phyloP scores from a whole-genome alignment of 2,329 filamentous ascomycete genomes.

The Parascedosporium putredinis region DNA sequence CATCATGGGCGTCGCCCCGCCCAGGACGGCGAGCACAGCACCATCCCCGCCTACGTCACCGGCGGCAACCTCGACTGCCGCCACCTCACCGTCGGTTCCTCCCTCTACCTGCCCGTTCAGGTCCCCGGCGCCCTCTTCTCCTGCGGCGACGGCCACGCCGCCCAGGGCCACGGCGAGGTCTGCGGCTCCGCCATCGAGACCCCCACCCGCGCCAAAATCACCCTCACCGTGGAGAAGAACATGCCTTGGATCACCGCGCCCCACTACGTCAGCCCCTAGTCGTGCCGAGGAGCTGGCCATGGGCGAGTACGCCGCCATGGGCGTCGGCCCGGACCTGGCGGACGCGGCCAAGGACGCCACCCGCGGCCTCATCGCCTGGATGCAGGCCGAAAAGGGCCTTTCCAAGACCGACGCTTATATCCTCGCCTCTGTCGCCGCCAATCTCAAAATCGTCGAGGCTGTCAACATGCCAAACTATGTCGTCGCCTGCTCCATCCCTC shows the following conservation, averaged over 20 bases:
- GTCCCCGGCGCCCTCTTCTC: slow-evolving; percentile 39
- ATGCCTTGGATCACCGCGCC: slow-evolving; percentile 35
- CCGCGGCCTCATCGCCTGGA: slow-evolving; percentile 36
- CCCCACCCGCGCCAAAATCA: slow-evolving; percentile 35
- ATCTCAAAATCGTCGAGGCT: slow-evolving; percentile 39
- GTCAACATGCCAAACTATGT: slow-evolving; percentile 45
- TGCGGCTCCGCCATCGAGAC: slow-evolving; percentile 48
- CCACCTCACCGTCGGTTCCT: slow-evolving; percentile 33
- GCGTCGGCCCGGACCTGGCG: slow-evolving; percentile 33
- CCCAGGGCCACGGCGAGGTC: slow-evolving; percentile 43
- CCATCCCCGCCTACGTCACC: slow-evolving; percentile 38
- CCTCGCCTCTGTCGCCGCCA: slow-evolving; percentile 36
- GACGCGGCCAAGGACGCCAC: slow-evolving; percentile 38
- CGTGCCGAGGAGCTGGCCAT: slow-evolving; percentile 12
- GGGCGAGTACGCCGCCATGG: slow-evolving; percentile 34
- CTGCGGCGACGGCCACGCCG: slow-evolving; percentile 43
- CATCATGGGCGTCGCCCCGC: slow-evolving; percentile 40
- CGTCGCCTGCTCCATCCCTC: slow-evolving; percentile 36
- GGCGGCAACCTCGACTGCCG: slow-evolving; percentile 47
- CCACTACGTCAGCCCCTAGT: slow-evolving; percentile 31
- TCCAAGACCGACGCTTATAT: slow-evolving; percentile 39
- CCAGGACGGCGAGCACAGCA: slow-evolving; percentile 32
- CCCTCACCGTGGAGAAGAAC: slow-evolving; percentile 36
- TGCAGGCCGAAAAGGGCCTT: slow-evolving; percentile 34
- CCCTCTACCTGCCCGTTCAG: slow-evolving; percentile 38